Evolutionary conservation across 306 rosid species (phyloP).

Genomic region (Casuarina equisetifolia): DNA sequence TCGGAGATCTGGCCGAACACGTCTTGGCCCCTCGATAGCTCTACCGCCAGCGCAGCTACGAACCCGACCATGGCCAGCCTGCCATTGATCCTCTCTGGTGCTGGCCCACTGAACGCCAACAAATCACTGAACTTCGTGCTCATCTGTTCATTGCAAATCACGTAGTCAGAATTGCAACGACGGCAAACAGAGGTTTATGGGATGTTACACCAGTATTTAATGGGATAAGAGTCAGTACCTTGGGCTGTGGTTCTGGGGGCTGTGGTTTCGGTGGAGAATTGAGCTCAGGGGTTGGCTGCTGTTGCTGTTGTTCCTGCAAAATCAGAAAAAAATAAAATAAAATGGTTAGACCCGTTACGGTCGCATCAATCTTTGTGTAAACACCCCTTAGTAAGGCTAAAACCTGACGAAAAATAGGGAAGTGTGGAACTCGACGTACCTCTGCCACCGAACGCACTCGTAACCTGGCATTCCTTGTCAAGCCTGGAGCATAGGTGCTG

Average conservation of each 20-base stretch:
- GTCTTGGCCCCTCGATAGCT: conserved; percentile 61
- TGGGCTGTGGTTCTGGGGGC: too few species aligned
- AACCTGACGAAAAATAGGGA: neutral
- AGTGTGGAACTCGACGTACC: conserved; percentile 17
- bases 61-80: conserved; percentile 88
- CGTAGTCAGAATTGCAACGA: neutral
- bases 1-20: conserved; percentile 55
- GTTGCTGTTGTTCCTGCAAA: too few species aligned
- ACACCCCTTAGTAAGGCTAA: too few species aligned
- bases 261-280: too few species aligned
- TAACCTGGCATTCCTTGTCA: conserved; percentile 24
- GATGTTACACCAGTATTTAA: too few species aligned
- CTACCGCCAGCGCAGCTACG: conserved; percentile 69
- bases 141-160: conserved; percentile 24
- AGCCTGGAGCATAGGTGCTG: conserved; percentile 1
- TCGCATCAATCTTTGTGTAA: too few species aligned
- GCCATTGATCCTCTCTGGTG: conserved; percentile 91
- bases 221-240: too few species aligned
- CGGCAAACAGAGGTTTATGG: too few species aligned
- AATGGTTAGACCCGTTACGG: neutral
- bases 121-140: conserved; percentile 56
- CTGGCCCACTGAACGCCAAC: conserved; percentile 74
- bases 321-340: neutral
- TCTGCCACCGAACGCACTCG: conserved; percentile 42
- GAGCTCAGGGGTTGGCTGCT: too few species aligned